Conservation (phyloP, 257 asterid species). For the Handroanthus guayacan region DNA sequence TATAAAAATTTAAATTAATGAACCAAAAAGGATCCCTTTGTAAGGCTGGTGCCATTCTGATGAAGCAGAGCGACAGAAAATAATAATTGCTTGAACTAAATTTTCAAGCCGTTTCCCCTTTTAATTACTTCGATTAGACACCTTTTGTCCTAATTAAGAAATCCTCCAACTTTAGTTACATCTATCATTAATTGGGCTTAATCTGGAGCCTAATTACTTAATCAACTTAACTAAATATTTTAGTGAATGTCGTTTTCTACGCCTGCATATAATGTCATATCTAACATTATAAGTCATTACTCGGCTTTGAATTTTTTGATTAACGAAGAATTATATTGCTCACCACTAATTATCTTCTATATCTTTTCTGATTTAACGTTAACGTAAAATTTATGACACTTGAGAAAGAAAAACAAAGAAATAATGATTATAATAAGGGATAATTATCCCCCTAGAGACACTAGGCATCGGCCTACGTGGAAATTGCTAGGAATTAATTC, state of each 20-base stretch:
- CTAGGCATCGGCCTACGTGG: no score
- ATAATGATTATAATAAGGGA: background rate
- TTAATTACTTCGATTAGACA: constrained; percentile 26
- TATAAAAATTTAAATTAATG: background rate
- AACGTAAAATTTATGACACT: background rate
- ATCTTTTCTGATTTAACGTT: background rate
- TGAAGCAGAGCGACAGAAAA: background rate
- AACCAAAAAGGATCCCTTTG: background rate
- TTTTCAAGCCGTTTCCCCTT: constrained; percentile 7
- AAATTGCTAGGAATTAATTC: no score
- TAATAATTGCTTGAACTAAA: background rate
- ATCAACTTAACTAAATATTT: constrained; percentile 19
- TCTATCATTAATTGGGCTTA: background rate
- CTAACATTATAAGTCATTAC: constrained; percentile 17
- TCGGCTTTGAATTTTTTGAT: background rate
- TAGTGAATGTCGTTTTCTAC: constrained; percentile 19
- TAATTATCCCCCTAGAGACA: no score
- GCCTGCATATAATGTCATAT: constrained; percentile 12
- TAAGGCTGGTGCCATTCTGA: background rate
- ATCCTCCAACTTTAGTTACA: background rate
- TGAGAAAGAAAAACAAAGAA: background rate
- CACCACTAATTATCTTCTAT: background rate
- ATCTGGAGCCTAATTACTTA: constrained; percentile 5
- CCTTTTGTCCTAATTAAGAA: background rate
- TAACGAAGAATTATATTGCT: background rate